Evolutionary conservation across 495 filamentous ascomycete species (phyloP).

Genomic region (Penicillium lagena): DNA sequence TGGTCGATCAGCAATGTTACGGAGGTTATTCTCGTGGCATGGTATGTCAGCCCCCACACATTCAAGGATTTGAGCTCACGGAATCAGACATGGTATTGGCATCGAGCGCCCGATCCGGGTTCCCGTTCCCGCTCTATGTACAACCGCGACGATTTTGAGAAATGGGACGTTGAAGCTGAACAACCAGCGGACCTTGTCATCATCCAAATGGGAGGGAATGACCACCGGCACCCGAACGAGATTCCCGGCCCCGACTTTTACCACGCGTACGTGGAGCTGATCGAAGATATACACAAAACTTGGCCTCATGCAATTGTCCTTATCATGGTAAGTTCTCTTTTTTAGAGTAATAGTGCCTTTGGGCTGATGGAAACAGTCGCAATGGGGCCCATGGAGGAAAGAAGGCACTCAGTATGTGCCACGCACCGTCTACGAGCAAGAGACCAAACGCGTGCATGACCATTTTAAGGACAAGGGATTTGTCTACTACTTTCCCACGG

Average conservation of each 20-base stretch:
- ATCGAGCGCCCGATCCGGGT: slow-evolving; percentile 55
- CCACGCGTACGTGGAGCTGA: slow-evolving; percentile 50
- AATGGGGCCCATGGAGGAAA: slow-evolving; percentile 54
- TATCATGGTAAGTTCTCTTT: slow-evolving; percentile 43
- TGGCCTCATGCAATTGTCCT: slow-evolving; percentile 59
- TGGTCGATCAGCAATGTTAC: slow-evolving; percentile 53
- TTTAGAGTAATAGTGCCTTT: not conserved
- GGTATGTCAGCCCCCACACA: slow-evolving; percentile 8
- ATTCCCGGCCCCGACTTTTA: slow-evolving; percentile 47
- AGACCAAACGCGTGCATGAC: slow-evolving; percentile 48
- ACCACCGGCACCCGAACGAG: slow-evolving; percentile 54
- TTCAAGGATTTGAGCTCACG: not conserved
- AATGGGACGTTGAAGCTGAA: slow-evolving; percentile 54
- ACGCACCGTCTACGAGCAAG: slow-evolving; percentile 39
- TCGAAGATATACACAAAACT: slow-evolving; percentile 53
- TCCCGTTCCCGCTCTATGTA: slow-evolving; percentile 43
- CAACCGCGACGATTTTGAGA: slow-evolving; percentile 45
- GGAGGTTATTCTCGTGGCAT: slow-evolving; percentile 28
- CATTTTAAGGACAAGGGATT: slow-evolving; percentile 53
- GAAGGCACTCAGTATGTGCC: slow-evolving; percentile 49
- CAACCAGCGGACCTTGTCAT: slow-evolving; percentile 59
- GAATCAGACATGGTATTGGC: slow-evolving; percentile 55
- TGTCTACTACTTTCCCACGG: slow-evolving; percentile 64
- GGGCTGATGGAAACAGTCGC: slow-evolving; percentile 32
- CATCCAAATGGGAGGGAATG: slow-evolving; percentile 65